These are phyloP conservation scores for Epichloe uncinata DNA, from an alignment of 2,329 filamentous ascomycete genomes.

Conservation along the genomic window DNA sequence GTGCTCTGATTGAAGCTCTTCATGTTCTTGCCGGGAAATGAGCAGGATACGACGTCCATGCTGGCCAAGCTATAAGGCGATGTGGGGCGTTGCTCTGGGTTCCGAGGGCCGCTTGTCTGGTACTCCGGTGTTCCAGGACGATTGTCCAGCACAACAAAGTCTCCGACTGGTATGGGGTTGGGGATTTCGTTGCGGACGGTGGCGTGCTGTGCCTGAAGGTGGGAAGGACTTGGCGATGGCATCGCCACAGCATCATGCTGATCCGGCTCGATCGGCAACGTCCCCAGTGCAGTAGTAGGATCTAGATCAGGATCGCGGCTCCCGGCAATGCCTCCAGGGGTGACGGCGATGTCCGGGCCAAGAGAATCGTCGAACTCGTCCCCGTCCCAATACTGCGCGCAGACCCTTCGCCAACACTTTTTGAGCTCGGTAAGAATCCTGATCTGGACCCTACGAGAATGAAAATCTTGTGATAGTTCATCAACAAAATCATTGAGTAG, in stretches of 20 bases:
- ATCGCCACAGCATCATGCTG: slow-evolving; percentile 28
- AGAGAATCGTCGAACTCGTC: slow-evolving; percentile 50
- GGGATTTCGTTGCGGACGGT: slow-evolving; percentile 34
- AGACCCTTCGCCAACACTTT: slow-evolving; percentile 91
- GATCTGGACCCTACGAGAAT: slow-evolving; percentile 41
- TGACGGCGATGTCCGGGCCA: slow-evolving; percentile 52
- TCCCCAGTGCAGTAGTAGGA: slow-evolving; percentile 38
- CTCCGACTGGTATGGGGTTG: slow-evolving; percentile 30
- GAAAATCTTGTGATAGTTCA: slow-evolving; percentile 34
- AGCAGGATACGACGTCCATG: slow-evolving; percentile 49
- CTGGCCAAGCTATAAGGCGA: slow-evolving; percentile 47
- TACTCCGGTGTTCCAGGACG: slow-evolving; percentile 36
- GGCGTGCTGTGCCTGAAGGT: slow-evolving; percentile 1
- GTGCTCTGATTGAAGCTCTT: slow-evolving; percentile 26
- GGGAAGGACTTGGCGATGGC: slow-evolving; percentile 10
- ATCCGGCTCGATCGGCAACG: slow-evolving; percentile 28
- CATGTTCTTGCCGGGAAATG: slow-evolving; percentile 42
- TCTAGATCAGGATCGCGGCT: slow-evolving; percentile 42
- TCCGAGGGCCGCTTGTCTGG: slow-evolving; percentile 12
- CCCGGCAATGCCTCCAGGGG: slow-evolving; percentile 61
- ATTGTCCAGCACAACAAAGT: slow-evolving; percentile 30
- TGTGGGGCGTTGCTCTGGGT: slow-evolving; percentile 11
- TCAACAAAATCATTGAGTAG: slow-evolving; percentile 58
- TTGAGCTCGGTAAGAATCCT: slow-evolving; percentile 92
- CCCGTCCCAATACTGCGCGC: slow-evolving; percentile 77